Evolutionary conservation across 192 early-diverging fungal species (phyloP).

Genomic region (Spinellus fusiger): DNA sequence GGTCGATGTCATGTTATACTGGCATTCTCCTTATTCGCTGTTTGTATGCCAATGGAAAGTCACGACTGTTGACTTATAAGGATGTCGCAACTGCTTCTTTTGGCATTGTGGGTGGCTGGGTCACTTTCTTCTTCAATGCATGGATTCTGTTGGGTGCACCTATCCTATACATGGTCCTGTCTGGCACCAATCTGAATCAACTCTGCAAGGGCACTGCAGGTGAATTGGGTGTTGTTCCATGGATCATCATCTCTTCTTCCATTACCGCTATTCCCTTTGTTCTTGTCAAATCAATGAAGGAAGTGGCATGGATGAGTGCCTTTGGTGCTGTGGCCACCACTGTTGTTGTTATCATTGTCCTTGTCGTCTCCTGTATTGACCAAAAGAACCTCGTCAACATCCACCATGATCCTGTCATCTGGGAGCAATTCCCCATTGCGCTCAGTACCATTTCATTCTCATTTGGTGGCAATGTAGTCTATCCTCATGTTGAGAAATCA

Average conservation of each 20-base stretch:
- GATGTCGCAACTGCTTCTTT: slow-evolving; percentile 70
- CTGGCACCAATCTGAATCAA: slow-evolving; percentile 67
- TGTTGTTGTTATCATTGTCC: slow-evolving; percentile 62
- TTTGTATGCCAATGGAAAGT: slow-evolving; percentile 57
- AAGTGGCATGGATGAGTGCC: slow-evolving; percentile 67
- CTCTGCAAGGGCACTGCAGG: slow-evolving; percentile 35
- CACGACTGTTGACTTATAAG: slow-evolving; percentile 52
- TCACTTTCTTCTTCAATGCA: slow-evolving; percentile 60
- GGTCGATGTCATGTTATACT: slow-evolving; percentile 63
- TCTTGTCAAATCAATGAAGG: slow-evolving; percentile 69
- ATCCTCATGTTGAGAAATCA: slow-evolving; percentile 78
- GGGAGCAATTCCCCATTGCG: slow-evolving; percentile 66
- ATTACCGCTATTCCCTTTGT: slow-evolving; percentile 71
- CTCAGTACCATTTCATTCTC: slow-evolving; percentile 78
- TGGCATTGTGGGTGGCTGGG: slow-evolving; percentile 55
- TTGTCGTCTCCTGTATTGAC: slow-evolving; percentile 48
- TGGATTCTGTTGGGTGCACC: slow-evolving; percentile 65
- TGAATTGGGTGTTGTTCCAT: slow-evolving; percentile 41
- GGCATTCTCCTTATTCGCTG: slow-evolving; percentile 69
- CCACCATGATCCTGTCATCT: slow-evolving; percentile 49
- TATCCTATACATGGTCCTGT: slow-evolving; percentile 66
- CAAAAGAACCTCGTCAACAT: slow-evolving; percentile 25
- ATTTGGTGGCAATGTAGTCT: slow-evolving; percentile 71
- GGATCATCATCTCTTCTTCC: slow-evolving; percentile 58
- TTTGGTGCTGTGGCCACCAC: slow-evolving; percentile 74